Base-by-base conservation (phyloP, 495 filamentous ascomycete species). In the Hypoxylon lienhwacheense region DNA sequence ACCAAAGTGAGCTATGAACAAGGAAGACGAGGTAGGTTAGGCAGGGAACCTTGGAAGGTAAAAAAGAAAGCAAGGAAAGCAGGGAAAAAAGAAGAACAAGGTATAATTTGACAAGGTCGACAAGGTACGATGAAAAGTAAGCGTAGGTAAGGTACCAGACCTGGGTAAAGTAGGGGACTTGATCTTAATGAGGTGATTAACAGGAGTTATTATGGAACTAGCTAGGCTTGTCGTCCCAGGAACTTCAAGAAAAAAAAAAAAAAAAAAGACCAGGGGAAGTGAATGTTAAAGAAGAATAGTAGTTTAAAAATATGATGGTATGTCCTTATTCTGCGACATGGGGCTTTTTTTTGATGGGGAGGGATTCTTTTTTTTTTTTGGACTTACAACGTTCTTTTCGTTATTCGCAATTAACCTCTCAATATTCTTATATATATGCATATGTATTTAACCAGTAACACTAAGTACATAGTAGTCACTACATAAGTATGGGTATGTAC, bases 171-270 rank as follows among this genome's bases (percentile, higher is more conserved):
- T n/a, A n/a, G n/a, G 50, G 50, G 40, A 47, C 26, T 44, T 51
- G 51, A 50, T 46, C 53, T 61, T 47, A 42, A 34, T 47, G 47
- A 61, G 42, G 42, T 62, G 59, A 62, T 62, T 52, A 42, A 62
- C 59, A 61, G 58, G 58, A 61, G 41, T 47, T 47, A 35, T 37
- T n/a, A 53, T 61, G 58, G 58, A 47, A 55, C 55, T 51, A 21
- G 34, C 11, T 33, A 47, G 24, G 55, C 40, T 47, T 36, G 40
- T 56, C 47, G 50, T 53, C 42, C 34, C 35, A 61, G 58, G 37
- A 43, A 43, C 48, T 47, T 53, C 34, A 20, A 61, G n/a, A n/a
- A n/a, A n/a, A n/a, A n/a, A n/a, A n/a, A n/a, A n/a, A n/a, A n/a
- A n/a, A n/a, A n/a, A n/a, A n/a, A n/a, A 6, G 41, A 61, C 58